Conservation (phyloP, 2,329 filamentous ascomycete genomes). For the Aspergillus sp. region DNA sequence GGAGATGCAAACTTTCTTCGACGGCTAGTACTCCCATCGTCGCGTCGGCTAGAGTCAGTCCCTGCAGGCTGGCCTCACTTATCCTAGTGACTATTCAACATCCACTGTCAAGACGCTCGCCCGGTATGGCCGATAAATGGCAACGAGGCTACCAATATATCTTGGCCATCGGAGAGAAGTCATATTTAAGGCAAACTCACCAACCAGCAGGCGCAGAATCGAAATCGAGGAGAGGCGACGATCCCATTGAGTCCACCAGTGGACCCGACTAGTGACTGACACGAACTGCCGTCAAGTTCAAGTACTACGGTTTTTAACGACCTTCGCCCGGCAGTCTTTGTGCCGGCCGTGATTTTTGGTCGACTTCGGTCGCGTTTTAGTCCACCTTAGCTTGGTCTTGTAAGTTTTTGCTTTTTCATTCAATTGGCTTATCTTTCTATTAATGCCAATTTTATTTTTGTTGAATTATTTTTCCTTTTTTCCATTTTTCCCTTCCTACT, state of each 20-base stretch:
- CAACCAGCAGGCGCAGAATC: neutral
- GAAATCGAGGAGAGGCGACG: neutral
- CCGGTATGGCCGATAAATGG: neutral
- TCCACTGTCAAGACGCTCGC: neutral
- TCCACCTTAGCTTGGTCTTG: neutral
- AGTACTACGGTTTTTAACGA: neutral
- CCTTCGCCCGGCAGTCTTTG: neutral
- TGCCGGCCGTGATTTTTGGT: neutral
- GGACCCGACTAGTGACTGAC: constrained; percentile 14
- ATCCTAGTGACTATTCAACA: neutral
- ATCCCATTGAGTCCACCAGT: constrained; percentile 8
- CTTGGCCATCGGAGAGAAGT: neutral
- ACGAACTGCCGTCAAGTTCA: constrained; percentile 13
- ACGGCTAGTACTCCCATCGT: neutral
- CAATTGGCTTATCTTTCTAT: neutral
- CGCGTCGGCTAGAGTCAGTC: neutral
- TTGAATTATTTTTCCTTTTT: neutral
- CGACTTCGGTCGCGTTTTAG: neutral
- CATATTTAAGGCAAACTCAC: neutral
- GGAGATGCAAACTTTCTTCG: neutral
- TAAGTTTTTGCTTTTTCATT: neutral
- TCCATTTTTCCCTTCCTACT: neutral
- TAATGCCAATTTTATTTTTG: neutral
- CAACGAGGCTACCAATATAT: neutral
- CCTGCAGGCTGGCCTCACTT: neutral